Evolutionary conservation across 257 asterid species (phyloP).

Genomic region (Linderniella brevidens): DNA sequence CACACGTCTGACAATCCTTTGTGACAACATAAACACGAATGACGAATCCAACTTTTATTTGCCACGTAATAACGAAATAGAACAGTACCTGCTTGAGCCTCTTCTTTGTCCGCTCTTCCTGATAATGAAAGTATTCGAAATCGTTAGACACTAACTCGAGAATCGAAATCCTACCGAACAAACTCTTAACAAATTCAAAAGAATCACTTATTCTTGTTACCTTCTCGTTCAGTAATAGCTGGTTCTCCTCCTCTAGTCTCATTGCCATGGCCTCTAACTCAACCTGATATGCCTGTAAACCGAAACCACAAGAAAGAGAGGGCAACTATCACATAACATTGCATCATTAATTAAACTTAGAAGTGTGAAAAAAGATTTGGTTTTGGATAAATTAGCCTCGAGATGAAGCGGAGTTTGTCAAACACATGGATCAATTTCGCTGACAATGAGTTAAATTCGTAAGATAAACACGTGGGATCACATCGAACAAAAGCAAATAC

Average conservation of each 20-base stretch:
- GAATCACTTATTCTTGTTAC: conserved; percentile 17
- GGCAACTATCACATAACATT: no score
- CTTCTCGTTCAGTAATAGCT: conserved; percentile 51
- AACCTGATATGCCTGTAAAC: conserved; percentile 53
- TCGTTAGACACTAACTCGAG: no score
- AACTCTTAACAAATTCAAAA: no score
- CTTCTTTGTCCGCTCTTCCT: conserved; percentile 55
- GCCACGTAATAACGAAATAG: background rate
- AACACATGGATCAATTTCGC: no score
- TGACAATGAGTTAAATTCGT: no score
- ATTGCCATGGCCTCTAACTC: conserved; percentile 78
- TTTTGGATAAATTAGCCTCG: no score
- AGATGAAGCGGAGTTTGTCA: no score
- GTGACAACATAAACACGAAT: conserved; percentile 2
- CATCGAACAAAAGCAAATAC: conserved; percentile 3
- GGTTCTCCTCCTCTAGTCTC: conserved; percentile 76
- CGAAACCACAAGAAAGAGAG: conserved; percentile 4
- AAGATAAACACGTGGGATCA: no score
- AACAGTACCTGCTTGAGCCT: conserved; percentile 51
- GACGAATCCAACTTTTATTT: background rate
- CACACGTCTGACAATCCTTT: background rate
- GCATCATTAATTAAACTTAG: no score
- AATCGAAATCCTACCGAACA: no score
- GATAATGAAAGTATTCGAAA: conserved; percentile 16
- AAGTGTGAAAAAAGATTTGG: no score